These are phyloP conservation scores for Panicum hallii DNA, from an alignment of 202 grass and related monocot species.

Conservation along the genomic window DNA sequence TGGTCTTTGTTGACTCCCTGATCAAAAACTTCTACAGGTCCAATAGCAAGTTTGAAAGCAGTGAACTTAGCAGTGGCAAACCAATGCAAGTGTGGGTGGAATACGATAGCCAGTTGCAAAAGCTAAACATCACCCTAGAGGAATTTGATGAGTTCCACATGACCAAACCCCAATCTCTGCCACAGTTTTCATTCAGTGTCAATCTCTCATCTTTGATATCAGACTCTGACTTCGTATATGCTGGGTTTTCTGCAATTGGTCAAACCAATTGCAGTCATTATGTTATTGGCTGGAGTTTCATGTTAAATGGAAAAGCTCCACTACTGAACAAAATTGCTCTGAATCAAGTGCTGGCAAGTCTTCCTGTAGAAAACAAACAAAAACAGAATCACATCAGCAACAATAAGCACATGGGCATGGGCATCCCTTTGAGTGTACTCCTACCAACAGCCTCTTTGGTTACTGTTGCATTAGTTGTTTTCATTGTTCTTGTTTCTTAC, in stretches of 20 bases:
- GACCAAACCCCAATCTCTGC: not conserved
- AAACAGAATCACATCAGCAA: not conserved
- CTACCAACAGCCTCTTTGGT: not conserved
- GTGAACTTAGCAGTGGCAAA: not conserved
- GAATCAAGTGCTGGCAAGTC: not conserved
- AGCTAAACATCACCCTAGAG: not conserved
- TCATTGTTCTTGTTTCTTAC: not conserved
- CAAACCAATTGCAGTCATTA: not conserved
- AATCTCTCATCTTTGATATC: not conserved
- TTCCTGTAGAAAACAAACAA: not conserved
- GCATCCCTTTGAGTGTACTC: not conserved
- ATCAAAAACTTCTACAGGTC: not conserved
- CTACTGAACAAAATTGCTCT: not conserved
- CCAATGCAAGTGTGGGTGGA: not conserved
- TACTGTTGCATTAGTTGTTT: not conserved
- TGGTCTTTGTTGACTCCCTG: not conserved
- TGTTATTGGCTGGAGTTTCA: not conserved
- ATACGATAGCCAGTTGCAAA: not conserved
- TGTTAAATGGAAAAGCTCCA: not conserved
- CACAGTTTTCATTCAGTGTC: not conserved
- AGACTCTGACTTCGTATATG: not conserved
- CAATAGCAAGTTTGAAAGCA: not conserved
- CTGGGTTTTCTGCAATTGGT: not conserved
- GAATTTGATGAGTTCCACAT: not conserved
- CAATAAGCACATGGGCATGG: not conserved